A percentile compares a stretch with the other conserved stretches of the same genome.
These are phyloP conservation scores for Trichosporon sp. DNA, from an alignment of 1,284 basidiomycete genomes.

Conservation along the genomic window DNA sequence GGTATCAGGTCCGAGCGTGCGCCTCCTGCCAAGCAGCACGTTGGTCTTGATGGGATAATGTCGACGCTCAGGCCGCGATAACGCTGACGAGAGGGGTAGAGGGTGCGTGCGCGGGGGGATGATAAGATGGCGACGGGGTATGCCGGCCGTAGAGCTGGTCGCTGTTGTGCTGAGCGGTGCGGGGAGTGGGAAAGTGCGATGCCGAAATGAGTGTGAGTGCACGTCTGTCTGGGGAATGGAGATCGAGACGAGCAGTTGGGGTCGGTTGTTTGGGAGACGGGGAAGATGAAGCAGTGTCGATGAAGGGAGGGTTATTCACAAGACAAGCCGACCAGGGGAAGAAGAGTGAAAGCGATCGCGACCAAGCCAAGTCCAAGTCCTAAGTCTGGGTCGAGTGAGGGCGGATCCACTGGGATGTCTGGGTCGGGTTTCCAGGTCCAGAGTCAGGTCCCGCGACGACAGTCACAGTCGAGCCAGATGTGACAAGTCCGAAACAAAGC, in stretches of 20 bases:
- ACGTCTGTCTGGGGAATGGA: not conserved
- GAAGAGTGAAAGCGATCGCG: not conserved
- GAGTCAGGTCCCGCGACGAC: too few relatives aligned
- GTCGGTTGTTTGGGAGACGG: not conserved
- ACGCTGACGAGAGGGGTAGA: not conserved
- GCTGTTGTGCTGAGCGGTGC: too few relatives aligned
- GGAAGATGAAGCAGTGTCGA: not conserved
- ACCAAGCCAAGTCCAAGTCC: not conserved
- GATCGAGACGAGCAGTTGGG: not conserved
- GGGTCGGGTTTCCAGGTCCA: not conserved
- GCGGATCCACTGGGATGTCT: not conserved
- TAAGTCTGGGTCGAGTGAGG: too few relatives aligned
- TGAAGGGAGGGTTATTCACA: not conserved
- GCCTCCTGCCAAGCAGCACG: not conserved
- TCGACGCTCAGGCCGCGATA: slow-evolving; percentile 1
- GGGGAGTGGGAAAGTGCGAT: not conserved
- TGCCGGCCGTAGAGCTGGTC: not conserved
- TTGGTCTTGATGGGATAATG: not conserved
- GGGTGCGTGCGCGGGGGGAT: too few relatives aligned
- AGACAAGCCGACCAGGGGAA: too few relatives aligned
- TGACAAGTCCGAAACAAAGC: not conserved
- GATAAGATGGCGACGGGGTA: not conserved
- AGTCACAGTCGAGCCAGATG: too few relatives aligned
- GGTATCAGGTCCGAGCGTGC: not conserved
- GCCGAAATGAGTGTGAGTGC: not conserved